Percentiles rank a stretch among this genome's conserved stretches.
These are phyloP conservation scores for Theileria parva DNA, from an alignment of 169 alveolate genomes.

Conservation along the genomic window DNA sequence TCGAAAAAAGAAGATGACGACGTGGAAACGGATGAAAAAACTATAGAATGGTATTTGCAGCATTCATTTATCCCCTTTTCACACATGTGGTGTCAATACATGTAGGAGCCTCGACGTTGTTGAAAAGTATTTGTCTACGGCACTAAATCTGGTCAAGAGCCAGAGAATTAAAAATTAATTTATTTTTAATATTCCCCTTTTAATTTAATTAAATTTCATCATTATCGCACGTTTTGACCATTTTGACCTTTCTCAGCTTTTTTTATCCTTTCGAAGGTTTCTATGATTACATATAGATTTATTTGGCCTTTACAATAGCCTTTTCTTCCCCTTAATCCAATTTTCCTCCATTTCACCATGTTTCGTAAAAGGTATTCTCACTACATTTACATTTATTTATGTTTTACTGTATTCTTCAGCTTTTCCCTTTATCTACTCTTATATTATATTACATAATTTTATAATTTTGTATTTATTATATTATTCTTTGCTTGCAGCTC, in stretches of 20 bases:
- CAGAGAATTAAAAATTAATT: not conserved
- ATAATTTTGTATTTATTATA: too few relatives aligned
- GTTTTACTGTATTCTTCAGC: not conserved
- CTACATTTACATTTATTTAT: not conserved
- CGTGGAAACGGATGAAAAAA: constrained; percentile 43
- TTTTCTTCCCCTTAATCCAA: too few relatives aligned
- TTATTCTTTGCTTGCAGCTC: not conserved
- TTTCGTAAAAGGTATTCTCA: constrained; percentile 1
- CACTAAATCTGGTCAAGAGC: constrained; percentile 27
- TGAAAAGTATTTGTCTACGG: constrained; percentile 38
- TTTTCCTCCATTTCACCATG: not conserved
- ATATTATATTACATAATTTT: too few relatives aligned
- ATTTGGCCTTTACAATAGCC: too few relatives aligned
- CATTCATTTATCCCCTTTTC: not conserved
- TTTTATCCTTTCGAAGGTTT: too few relatives aligned
- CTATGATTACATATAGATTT: too few relatives aligned
- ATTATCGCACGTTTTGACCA: too few relatives aligned
- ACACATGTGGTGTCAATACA: constrained; percentile 27
- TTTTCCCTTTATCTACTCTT: too few relatives aligned
- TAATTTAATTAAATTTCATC: too few relatives aligned
- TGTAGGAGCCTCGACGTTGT: constrained; percentile 60
- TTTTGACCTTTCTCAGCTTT: too few relatives aligned
- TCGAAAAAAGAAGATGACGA: constrained; percentile 57
- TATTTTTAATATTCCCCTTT: not conserved
- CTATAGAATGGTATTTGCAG: constrained; percentile 41